phyloP scores from a whole-genome alignment of 169 alveolate species.

The Cryptosporidium ubiquitum region DNA sequence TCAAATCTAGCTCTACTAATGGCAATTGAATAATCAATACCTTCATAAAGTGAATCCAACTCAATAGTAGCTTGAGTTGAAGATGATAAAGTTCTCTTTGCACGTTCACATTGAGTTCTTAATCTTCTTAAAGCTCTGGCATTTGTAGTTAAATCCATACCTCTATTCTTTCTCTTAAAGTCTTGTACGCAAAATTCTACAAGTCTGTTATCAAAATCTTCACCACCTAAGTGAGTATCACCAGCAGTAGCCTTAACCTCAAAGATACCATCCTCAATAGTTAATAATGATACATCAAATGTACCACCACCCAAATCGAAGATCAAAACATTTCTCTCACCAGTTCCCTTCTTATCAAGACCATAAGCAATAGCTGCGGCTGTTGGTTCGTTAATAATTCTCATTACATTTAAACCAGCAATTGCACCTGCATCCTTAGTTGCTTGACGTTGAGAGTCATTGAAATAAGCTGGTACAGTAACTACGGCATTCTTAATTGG shows the following conservation, averaged over 20 bases:
- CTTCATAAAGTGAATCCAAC: slow-evolving; percentile 87
- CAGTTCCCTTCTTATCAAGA: slow-evolving; percentile 96
- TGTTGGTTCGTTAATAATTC: slow-evolving; percentile 99
- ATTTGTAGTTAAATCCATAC: slow-evolving; percentile 91
- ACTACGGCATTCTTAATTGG: slow-evolving; percentile 94
- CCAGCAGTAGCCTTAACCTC: slow-evolving; percentile 99
- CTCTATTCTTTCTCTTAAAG: slow-evolving; percentile 93
- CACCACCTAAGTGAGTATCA: slow-evolving; percentile 99
- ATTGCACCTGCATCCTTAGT: slow-evolving; percentile 99
- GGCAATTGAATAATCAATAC: slow-evolving; percentile 88
- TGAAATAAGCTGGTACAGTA: slow-evolving; percentile 99
- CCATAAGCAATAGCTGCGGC: slow-evolving; percentile 99
- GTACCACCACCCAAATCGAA: slow-evolving; percentile 99
- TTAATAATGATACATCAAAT: slow-evolving; percentile 98
- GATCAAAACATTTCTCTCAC: slow-evolving; percentile 92
- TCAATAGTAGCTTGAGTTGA: slow-evolving; percentile 88
- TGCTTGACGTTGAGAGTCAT: slow-evolving; percentile 99
- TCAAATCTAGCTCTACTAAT: slow-evolving; percentile 93
- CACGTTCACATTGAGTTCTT: slow-evolving; percentile 96
- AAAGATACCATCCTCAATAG: slow-evolving; percentile 97
- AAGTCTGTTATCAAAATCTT: slow-evolving; percentile 95
- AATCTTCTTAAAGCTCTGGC: slow-evolving; percentile 96
- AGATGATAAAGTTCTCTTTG: slow-evolving; percentile 95
- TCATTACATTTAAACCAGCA: slow-evolving; percentile 96
- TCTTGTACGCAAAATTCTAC: slow-evolving; percentile 95